Evolutionary conservation across 2,329 filamentous ascomycete species (phyloP), one percentile per base, ranked within the genome.

Genomic region (Microsporum ferrugineum): DNA sequence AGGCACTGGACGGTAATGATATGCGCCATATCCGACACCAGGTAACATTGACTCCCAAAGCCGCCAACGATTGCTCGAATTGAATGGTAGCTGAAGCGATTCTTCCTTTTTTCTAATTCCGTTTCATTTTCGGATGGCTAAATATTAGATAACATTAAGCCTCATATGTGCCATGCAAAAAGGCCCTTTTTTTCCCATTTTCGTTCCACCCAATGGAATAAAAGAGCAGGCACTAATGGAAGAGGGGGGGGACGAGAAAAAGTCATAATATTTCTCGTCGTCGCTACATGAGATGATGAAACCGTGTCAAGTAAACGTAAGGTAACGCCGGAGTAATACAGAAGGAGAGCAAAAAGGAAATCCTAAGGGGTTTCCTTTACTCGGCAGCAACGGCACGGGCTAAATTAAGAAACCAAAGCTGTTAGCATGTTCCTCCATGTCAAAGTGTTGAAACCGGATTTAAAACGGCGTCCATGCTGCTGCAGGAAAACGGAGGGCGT

Each of bases 321-420:
- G 23, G 29, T 57, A 57, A 57, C 55, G 55, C 55, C 72, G 71
- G 71, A 69, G 73, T 68, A 68, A 68, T 71, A 67, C 66, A 67
- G 59, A 65, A 36, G 38, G 58, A 60, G 23, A 51, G 55, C 68
- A 65, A 66, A 64, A 68, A 66, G 45, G 60, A 64, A 45, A 55
- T 49, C 27, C 39, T 65, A 66, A 68, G 66, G 51, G 67, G 67
- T 51, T 68, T 75, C 75, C 75, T 76, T 72, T 76, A 57, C 31
- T 58, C 73, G 66, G 74, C 74, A 70, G 73, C 71, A 66, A 75
- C 73, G 70, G 73, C 73, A 67, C 74, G 74, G 73, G 74, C 74
- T 76, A 62, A 4, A 63, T 12, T 6, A 6, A 53, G 61, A 17
- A 49, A 4, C 14, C 5, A 34, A 55, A 10, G n/a, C 17, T 14